A percentile compares a stretch with the other conserved stretches of the same genome.
Conservation (phyloP, 192 early-diverging fungal species). For the Geranomyces variabilis region DNA sequence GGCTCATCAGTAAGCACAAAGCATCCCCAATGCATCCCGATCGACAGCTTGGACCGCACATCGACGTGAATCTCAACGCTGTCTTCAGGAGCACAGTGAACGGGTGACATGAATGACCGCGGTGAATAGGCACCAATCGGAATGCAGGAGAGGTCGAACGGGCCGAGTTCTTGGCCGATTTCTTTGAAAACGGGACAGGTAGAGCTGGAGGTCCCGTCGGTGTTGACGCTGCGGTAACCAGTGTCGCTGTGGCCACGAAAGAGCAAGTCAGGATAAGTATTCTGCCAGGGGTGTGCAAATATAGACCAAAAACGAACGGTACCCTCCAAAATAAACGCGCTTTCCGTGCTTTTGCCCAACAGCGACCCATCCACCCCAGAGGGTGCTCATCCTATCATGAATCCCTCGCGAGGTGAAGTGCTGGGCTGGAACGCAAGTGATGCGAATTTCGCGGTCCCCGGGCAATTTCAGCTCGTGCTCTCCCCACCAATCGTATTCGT, state of each 20-base stretch:
- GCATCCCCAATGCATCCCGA: slow-evolving; percentile 88
- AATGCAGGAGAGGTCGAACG: slow-evolving; percentile 74
- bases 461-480: slow-evolving; percentile 46
- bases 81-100: slow-evolving; percentile 82
- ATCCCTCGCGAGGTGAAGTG: slow-evolving; percentile 69
- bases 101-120: slow-evolving; percentile 68
- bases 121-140: slow-evolving; percentile 88
- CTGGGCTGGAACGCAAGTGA: slow-evolving; percentile 74
- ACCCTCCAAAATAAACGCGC: slow-evolving; percentile 66
- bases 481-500: slow-evolving; percentile 82
- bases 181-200: slow-evolving; percentile 83
- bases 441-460: not conserved
- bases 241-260: slow-evolving; percentile 59
- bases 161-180: slow-evolving; percentile 69
- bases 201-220: slow-evolving; percentile 52
- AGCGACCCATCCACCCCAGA: slow-evolving; percentile 81
- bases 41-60: slow-evolving; percentile 61
- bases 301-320: slow-evolving; percentile 20
- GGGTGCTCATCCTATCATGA: slow-evolving; percentile 69
- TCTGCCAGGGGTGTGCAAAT: too few species aligned
- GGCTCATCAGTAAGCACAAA: slow-evolving; percentile 76
- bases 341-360: slow-evolving; percentile 35
- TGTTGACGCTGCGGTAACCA: slow-evolving; percentile 70
- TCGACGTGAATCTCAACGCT: slow-evolving; percentile 80
- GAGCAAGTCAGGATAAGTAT: not conserved